Base-by-base conservation (phyloP, 225 moss, liverwort and hornwort species). In the Straminergon stramineum region DNA sequence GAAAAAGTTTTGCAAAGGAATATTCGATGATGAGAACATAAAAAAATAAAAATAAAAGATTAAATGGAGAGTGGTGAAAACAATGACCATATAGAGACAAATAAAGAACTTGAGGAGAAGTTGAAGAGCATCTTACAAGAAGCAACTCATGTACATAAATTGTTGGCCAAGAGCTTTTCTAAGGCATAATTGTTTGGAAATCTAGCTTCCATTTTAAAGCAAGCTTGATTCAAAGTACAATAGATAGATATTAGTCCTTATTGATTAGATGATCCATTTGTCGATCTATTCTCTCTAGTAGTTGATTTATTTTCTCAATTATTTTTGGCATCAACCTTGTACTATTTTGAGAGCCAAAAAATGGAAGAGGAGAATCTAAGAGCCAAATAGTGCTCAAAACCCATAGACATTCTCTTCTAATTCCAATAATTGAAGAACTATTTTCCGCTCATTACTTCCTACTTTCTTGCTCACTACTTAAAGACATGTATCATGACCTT, bases 41-140 rank as follows among this genome's bases (percentile, higher is more conserved):
- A 3, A 15, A 18, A 2, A 18, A 10, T 4, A 30, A 31, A 11
- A 24, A 64, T 15, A 4, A 17, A 63, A 7, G 58, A 35, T 20
- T 5, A 17, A 67, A 67, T 20, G 11, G 19, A 20, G 6, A 67
- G 20, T 67, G 37, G 37, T 37, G 6, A 20, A 37, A 68, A 20
- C 6, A 37, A 37, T 37, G 21, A 68, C 12, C 21, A 12, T 19
- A 2, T 0, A 1, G 6, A 68, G 12, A 68, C 12, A 0, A 11
- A 11, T 3, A 37, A n/a, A 15, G 32, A 21, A n/a, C 4, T 1
- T 7, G 2, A 37, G 4, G 12, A 21, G 2, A 68, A n/a, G 6
- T 0, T n/a, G 0, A 21, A 68, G 6, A 37, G 13, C 1, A 68
- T 35, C 0, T 3, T 22, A 21, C 13, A 22, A n/a, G 12, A 68